Percentiles rank a stretch among this genome's conserved stretches.
Evolutionary conservation across 2,329 filamentous ascomycete genomes (phyloP).

Genomic region (Annulohypoxylon truncatum): DNA sequence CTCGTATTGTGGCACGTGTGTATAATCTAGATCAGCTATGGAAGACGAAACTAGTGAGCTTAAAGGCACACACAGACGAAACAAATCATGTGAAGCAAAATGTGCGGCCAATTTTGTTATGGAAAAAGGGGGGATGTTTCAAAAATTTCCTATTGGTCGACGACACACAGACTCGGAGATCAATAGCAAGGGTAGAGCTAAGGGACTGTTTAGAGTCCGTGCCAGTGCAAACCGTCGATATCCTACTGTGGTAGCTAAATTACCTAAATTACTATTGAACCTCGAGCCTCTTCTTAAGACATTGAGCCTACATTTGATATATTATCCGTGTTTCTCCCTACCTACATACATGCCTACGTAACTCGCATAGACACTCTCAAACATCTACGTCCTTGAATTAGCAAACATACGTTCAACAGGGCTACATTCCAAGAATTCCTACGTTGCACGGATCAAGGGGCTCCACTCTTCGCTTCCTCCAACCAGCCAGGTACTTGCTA

Average conservation of each 20-base stretch:
- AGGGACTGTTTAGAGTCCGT: slow-evolving; percentile 18
- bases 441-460: slow-evolving; percentile 16
- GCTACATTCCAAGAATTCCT: slow-evolving; percentile 26
- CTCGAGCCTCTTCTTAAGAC: slow-evolving; percentile 20
- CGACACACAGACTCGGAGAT: slow-evolving; percentile 37
- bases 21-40: slow-evolving; percentile 22
- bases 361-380: not conserved
- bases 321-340: no score
- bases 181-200: slow-evolving; percentile 22
- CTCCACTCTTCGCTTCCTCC: slow-evolving; percentile 16
- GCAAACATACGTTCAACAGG: not conserved
- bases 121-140: slow-evolving; percentile 18
- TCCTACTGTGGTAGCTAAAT: slow-evolving; percentile 6
- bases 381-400: not conserved
- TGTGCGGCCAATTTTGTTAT: slow-evolving; percentile 35
- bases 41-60: slow-evolving; percentile 9
- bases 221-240: slow-evolving; percentile 10
- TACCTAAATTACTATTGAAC: slow-evolving; percentile 16
- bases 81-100: slow-evolving; percentile 36
- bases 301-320: not conserved
- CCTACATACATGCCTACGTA: not conserved
- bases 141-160: slow-evolving; percentile 35
- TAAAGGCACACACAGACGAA: slow-evolving; percentile 29
- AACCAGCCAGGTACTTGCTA: slow-evolving; percentile 22
- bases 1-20: slow-evolving; percentile 5